phyloP scores from a whole-genome alignment of 306 rosid species.

The Notholithocarpus densiflorus region DNA sequence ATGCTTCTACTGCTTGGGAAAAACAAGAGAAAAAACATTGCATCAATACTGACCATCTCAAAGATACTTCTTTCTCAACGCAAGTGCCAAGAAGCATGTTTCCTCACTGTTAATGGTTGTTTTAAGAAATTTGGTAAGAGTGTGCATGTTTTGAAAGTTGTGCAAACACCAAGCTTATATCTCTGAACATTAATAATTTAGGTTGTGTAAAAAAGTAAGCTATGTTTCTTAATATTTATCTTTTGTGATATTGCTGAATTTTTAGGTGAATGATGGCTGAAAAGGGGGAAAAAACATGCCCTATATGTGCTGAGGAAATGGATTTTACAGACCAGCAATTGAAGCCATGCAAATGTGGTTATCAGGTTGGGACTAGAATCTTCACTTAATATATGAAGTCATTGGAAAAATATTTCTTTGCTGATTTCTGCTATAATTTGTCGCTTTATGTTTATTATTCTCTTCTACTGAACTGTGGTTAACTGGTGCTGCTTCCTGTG shows the following conservation, averaged over 20 bases:
- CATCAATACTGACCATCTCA: not conserved
- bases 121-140: not conserved
- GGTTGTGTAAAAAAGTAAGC: not conserved
- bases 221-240: not conserved
- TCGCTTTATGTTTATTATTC: not conserved
- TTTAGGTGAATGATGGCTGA: constrained; percentile 40
- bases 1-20: not conserved
- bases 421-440: not conserved
- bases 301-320: constrained; percentile 57
- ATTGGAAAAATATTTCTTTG: not conserved
- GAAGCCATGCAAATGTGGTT: constrained; percentile 59
- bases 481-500: not conserved
- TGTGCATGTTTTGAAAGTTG: not conserved
- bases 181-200: not conserved
- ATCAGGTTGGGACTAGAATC: constrained; percentile 37
- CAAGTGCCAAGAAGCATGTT: not conserved
- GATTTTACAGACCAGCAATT: constrained; percentile 58
- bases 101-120: not conserved
- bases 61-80: not conserved
- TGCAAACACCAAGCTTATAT: not conserved
- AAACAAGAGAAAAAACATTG: not conserved
- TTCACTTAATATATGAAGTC: not conserved
- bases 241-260: constrained; percentile 16
- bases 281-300: constrained; percentile 46
- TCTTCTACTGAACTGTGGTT: not conserved